Conservation (phyloP, 805 yeast genomes). For the Wickerhamomyces sydowiorum region DNA sequence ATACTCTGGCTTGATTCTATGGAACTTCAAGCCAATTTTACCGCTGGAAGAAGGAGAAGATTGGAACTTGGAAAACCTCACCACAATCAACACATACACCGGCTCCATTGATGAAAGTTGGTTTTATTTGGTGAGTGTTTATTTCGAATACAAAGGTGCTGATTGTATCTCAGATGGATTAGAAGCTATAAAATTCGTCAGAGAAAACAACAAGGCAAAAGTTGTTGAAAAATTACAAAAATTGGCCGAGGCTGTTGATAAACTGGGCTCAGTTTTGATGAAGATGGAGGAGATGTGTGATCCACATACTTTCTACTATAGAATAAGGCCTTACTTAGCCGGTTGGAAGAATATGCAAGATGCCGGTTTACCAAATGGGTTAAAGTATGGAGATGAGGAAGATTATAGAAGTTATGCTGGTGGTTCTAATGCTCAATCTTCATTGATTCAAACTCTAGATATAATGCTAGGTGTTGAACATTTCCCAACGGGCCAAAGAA, state of each 20-base stretch:
- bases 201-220: slow-evolving; percentile 34
- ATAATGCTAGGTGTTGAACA: slow-evolving; percentile 72
- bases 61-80: slow-evolving; percentile 58
- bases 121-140: slow-evolving; percentile 87
- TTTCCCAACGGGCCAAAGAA: slow-evolving; percentile 64
- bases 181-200: slow-evolving; percentile 54
- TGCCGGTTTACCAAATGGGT: slow-evolving; percentile 77
- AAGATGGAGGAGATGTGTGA: slow-evolving; percentile 92
- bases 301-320: slow-evolving; percentile 84
- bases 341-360: slow-evolving; percentile 92
- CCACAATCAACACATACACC: slow-evolving; percentile 79
- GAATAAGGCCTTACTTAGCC: slow-evolving; percentile 84
- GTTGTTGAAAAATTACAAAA: slow-evolving; percentile 47
- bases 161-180: slow-evolving; percentile 61
- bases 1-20: slow-evolving; percentile 79
- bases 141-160: slow-evolving; percentile 80
- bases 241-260: slow-evolving; percentile 71
- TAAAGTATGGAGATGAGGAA: slow-evolving; percentile 64
- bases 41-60: slow-evolving; percentile 29
- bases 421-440: slow-evolving; percentile 92
- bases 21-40: slow-evolving; percentile 73
- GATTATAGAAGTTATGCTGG: slow-evolving; percentile 63
- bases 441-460: slow-evolving; percentile 84
- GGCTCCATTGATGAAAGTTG: slow-evolving; percentile 90
- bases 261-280: slow-evolving; percentile 65